phyloP scores from a whole-genome alignment of 2,329 filamentous ascomycete species.

The Epichloe scottii region DNA sequence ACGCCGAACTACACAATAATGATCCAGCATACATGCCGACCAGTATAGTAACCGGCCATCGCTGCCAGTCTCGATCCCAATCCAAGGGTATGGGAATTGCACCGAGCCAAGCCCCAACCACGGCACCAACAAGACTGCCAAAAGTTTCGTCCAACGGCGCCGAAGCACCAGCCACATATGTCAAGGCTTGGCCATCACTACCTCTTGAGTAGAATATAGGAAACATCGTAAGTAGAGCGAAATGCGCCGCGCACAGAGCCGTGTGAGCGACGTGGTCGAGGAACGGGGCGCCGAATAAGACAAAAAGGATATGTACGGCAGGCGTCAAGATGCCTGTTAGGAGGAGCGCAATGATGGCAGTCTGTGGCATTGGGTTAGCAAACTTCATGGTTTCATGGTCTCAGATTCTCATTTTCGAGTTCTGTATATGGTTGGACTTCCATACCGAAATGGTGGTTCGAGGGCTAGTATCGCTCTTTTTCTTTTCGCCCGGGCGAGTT shows the following conservation, averaged over 20 bases:
- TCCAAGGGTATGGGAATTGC: slow-evolving; percentile 92
- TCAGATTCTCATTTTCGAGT: too few species aligned
- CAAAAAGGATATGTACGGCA: slow-evolving; percentile 45
- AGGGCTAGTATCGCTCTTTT: slow-evolving; percentile 34
- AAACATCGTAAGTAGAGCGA: slow-evolving; percentile 65
- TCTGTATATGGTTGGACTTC: too few species aligned
- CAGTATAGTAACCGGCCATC: slow-evolving; percentile 88
- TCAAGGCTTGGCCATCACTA: slow-evolving; percentile 59
- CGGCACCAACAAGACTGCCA: slow-evolving; percentile 65
- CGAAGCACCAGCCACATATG: slow-evolving; percentile 51
- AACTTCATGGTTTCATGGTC: too few species aligned
- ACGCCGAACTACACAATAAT: slow-evolving; percentile 52
- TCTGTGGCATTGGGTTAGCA: slow-evolving; percentile 17
- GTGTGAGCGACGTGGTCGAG: slow-evolving; percentile 73
- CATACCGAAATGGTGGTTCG: slow-evolving; percentile 35
- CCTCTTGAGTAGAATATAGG: slow-evolving; percentile 81
- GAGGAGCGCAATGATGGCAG: slow-evolving; percentile 31
- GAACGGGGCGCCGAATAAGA: slow-evolving; percentile 86
- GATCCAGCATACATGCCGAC: slow-evolving; percentile 73
- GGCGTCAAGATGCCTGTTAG: slow-evolving; percentile 63
- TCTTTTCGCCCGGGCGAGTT: slow-evolving; percentile 39
- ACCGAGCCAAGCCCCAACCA: slow-evolving; percentile 80
- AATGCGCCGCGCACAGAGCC: slow-evolving; percentile 65
- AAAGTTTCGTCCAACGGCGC: slow-evolving; percentile 73
- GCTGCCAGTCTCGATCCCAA: slow-evolving; percentile 99